Conservation (phyloP, 345 rosid species). For the Citrus hindsii region DNA sequence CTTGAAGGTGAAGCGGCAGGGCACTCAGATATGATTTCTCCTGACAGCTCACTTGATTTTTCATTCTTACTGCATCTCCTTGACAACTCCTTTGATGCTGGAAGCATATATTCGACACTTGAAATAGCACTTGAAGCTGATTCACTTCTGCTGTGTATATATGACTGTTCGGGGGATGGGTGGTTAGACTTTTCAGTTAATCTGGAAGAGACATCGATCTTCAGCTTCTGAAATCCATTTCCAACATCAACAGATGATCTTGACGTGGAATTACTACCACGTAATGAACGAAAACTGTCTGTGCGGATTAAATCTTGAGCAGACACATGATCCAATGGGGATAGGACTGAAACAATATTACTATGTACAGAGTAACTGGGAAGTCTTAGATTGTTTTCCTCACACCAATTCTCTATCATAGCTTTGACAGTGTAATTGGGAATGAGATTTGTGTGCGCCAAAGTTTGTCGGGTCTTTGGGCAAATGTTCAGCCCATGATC, state of each 20-base stretch:
- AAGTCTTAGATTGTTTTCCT: conserved; percentile 52
- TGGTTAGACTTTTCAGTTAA: conserved; percentile 43
- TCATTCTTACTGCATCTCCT: conserved; percentile 24
- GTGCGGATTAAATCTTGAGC: conserved; percentile 44
- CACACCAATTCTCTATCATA: conserved; percentile 83
- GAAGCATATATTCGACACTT: conserved; percentile 56
- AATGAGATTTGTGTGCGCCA: conserved; percentile 71
- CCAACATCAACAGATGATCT: conserved; percentile 58
- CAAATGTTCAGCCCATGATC: conserved; percentile 74
- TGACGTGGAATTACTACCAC: conserved; percentile 55
- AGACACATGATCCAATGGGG: conserved; percentile 42
- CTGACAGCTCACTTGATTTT: conserved; percentile 23
- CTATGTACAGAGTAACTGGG: conserved; percentile 24
- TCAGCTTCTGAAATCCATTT: conserved; percentile 57
- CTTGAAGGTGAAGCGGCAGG: conserved; percentile 26
- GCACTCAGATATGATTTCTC: conserved; percentile 26
- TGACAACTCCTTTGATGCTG: conserved; percentile 34
- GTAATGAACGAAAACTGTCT: conserved; percentile 49
- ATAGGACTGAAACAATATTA: conserved; percentile 31
- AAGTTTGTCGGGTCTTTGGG: conserved; percentile 73
- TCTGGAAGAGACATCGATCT: conserved; percentile 44
- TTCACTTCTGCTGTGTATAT: conserved; percentile 76
- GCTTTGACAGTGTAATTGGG: conserved; percentile 92
- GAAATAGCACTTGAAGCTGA: conserved; percentile 74
- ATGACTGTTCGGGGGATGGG: conserved; percentile 54